A percentile compares a stretch with the other conserved stretches of the same genome.
Conservation (phyloP, 495 filamentous ascomycete genomes). For the Xylaria venustula region DNA sequence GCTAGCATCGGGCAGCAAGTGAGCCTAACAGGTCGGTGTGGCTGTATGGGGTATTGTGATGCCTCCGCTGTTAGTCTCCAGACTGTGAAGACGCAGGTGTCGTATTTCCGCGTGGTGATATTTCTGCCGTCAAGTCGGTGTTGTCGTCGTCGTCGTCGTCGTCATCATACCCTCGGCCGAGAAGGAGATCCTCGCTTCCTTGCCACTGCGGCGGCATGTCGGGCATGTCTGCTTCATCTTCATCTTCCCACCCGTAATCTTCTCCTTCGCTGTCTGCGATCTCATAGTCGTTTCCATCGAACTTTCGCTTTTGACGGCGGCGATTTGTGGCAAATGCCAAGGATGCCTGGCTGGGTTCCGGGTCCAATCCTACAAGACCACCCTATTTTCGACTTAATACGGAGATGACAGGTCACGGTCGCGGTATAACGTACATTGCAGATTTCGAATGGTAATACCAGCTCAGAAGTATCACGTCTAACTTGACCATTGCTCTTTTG, state of each 20-base stretch:
- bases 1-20: conserved; percentile 2
- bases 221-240: conserved; percentile 45
- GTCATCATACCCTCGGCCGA: conserved; percentile 35
- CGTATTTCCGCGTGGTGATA: not conserved
- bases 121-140: conserved; percentile 7
- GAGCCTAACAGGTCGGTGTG: not conserved
- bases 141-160: conserved; percentile 29
- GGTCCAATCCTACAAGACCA: conserved; percentile 23
- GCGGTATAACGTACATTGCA: conserved; percentile 27
- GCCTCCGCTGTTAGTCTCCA: not conserved
- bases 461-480: conserved; percentile 20
- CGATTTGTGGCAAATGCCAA: conserved; percentile 27
- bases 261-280: conserved; percentile 52
- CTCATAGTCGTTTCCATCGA: conserved; percentile 43
- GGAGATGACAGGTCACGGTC: conserved; percentile 2
- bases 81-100: not conserved
- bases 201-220: conserved; percentile 51
- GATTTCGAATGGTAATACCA: conserved; percentile 41
- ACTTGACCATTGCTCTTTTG: conserved; percentile 46
- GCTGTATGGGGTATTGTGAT: conserved; percentile 4
- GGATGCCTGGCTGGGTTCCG: conserved; percentile 24
- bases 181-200: conserved; percentile 50
- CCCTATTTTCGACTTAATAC: conserved; percentile 22
- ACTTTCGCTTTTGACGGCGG: conserved; percentile 42
- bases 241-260: conserved; percentile 52